Evolutionary conservation across 345 rosid genomes (phyloP).

Genomic region (Trapa incisa): DNA sequence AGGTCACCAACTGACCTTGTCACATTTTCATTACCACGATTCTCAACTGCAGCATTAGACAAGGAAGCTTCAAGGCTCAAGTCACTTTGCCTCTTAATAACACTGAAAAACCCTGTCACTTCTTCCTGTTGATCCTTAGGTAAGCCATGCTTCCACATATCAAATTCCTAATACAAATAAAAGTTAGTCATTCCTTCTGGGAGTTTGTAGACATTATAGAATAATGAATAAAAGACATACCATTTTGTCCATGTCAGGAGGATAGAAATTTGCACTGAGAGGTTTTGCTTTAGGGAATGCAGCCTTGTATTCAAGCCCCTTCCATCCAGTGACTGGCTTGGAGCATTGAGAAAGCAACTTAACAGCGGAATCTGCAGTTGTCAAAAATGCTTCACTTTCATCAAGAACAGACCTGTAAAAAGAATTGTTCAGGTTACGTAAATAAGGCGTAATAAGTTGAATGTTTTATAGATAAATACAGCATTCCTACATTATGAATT

Average conservation of each 20-base stretch:
- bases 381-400: constrained; percentile 73
- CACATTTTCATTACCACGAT: constrained; percentile 16
- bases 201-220: neutral
- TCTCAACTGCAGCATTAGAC: constrained; percentile 17
- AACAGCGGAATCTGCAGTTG: constrained; percentile 78
- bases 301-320: constrained; percentile 73
- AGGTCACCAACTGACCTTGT: constrained; percentile 34
- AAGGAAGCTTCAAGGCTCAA: constrained; percentile 27
- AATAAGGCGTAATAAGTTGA: neutral
- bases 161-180: constrained; percentile 47
- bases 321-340: constrained; percentile 62
- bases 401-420: constrained; percentile 77
- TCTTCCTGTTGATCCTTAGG: constrained; percentile 38
- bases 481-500: neutral
- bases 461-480: neutral
- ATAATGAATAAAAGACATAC: constrained; percentile 23
- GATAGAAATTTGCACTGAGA: constrained; percentile 86
- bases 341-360: constrained; percentile 61
- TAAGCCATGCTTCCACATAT: constrained; percentile 49
- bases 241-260: constrained; percentile 91
- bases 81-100: constrained; percentile 60
- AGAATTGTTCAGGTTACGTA: constrained; percentile 7
- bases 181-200: neutral
- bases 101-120: constrained; percentile 65
- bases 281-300: constrained; percentile 78